Conservation (phyloP, 176 grass and related monocot species). For the Oryza coarctata region DNA sequence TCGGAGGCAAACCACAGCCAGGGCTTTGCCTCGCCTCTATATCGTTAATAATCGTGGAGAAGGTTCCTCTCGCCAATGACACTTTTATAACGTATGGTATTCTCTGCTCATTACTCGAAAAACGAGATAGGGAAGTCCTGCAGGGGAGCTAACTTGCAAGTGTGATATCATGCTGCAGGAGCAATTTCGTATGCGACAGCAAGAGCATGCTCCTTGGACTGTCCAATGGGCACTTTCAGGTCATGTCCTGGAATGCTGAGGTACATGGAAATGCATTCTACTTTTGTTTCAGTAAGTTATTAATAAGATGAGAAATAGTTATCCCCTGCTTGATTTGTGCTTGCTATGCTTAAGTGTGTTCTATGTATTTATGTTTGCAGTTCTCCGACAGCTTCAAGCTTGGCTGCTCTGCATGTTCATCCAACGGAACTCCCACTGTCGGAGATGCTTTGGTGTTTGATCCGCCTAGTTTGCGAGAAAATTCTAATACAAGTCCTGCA, state of each 20-base stretch:
- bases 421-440: slow-evolving; percentile 43
- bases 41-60: slow-evolving; percentile 71
- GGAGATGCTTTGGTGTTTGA: slow-evolving; percentile 52
- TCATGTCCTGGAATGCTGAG: slow-evolving; percentile 93
- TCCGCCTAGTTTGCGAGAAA: slow-evolving; percentile 44
- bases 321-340: slow-evolving; percentile 12
- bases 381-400: slow-evolving; percentile 70
- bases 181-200: slow-evolving; percentile 88
- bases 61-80: slow-evolving; percentile 69
- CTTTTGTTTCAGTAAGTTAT: slow-evolving; percentile 55
- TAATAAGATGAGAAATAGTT: slow-evolving; percentile 14
- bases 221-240: slow-evolving; percentile 80
- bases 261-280: slow-evolving; percentile 63
- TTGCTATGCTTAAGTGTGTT: slow-evolving; percentile 32
- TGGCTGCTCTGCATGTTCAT: slow-evolving; percentile 57
- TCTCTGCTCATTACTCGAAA: background rate
- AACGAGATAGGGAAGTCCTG: background rate
- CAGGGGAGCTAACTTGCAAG: slow-evolving; percentile 7
- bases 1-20: slow-evolving; percentile 75
- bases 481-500: slow-evolving; percentile 41
- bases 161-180: slow-evolving; percentile 48
- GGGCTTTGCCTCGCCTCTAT: slow-evolving; percentile 64
- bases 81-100: slow-evolving; percentile 67
- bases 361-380: slow-evolving; percentile 52
- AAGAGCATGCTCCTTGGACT: slow-evolving; percentile 90